These are phyloP conservation scores for Colletotrichum sp. DNA, from an alignment of 2,329 filamentous ascomycete species.

Conservation along the genomic window DNA sequence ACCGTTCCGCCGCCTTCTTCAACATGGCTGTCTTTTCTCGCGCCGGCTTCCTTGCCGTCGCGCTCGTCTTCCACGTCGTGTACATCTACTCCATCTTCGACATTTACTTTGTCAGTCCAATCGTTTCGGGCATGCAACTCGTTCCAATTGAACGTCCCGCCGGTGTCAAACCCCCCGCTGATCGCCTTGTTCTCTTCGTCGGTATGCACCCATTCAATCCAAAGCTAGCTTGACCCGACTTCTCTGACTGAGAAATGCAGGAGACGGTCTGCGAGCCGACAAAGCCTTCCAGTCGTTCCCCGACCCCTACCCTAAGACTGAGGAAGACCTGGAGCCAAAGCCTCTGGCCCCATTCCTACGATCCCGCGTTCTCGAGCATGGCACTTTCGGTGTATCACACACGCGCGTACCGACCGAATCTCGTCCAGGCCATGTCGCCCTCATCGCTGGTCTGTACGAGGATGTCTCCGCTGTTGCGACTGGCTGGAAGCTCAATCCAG, in stretches of 20 bases:
- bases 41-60: constrained; percentile 84
- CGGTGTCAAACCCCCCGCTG: constrained; percentile 75
- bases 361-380: constrained; percentile 84
- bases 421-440: constrained; percentile 91
- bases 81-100: constrained; percentile 98
- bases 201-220: constrained; percentile 55
- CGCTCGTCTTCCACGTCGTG: constrained; percentile 89
- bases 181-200: constrained; percentile 91
- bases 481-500: constrained; percentile 97
- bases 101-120: constrained; percentile 97
- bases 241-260: constrained; percentile 42
- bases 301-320: constrained; percentile 76
- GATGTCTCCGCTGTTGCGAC: constrained; percentile 97
- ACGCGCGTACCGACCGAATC: constrained; percentile 97
- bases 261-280: constrained; percentile 93
- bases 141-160: constrained; percentile 71
- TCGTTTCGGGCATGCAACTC: constrained; percentile 92
- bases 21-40: constrained; percentile 66
- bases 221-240: background rate
- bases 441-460: constrained; percentile 96
- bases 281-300: constrained; percentile 96
- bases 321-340: constrained; percentile 72
- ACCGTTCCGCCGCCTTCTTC: background rate
- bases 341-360: constrained; percentile 91
- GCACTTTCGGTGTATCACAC: constrained; percentile 96